phyloP scores from a whole-genome alignment of 139 green algal species.

The Chlorella sorokiniana region DNA sequence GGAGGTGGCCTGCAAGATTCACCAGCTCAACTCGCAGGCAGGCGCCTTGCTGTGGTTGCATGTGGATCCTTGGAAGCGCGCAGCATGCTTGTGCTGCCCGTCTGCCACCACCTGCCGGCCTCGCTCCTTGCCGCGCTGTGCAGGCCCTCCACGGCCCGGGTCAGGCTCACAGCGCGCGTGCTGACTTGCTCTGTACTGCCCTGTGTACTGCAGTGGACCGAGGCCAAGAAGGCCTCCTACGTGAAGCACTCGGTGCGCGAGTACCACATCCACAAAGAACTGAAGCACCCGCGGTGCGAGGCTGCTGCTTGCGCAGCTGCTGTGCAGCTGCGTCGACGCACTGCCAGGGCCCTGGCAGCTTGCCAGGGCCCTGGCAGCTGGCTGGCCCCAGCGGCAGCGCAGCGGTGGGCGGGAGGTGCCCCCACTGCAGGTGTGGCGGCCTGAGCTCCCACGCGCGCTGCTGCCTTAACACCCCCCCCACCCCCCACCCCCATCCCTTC shows the following conservation, averaged over 20 bases:
- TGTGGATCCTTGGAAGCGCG: no score
- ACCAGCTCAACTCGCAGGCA: slow-evolving; percentile 73
- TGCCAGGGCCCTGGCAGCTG: no score
- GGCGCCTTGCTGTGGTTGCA: background rate
- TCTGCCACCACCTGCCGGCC: no score
- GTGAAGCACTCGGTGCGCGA: slow-evolving; percentile 91
- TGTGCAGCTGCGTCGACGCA: no score
- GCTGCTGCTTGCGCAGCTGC: no score
- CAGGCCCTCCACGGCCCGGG: no score
- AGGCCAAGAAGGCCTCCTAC: slow-evolving; percentile 84
- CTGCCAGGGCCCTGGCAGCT: no score
- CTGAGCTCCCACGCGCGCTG: background rate
- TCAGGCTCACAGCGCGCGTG: no score
- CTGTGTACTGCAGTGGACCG: slow-evolving; percentile 61
- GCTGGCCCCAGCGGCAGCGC: no score
- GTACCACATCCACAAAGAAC: slow-evolving; percentile 87
- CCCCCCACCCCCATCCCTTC: background rate
- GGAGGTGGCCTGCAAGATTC: slow-evolving; percentile 86
- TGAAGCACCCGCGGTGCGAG: slow-evolving; percentile 59
- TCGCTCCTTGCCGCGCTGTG: background rate
- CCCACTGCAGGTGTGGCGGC: no score
- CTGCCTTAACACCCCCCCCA: background rate
- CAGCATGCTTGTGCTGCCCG: no score
- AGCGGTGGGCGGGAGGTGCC: no score
- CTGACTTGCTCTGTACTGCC: background rate